A percentile compares a stretch with the other conserved stretches of the same genome.
These are phyloP conservation scores for Ceratobasidium sp. DNA, from an alignment of 1,284 basidiomycete species.

Conservation along the genomic window DNA sequence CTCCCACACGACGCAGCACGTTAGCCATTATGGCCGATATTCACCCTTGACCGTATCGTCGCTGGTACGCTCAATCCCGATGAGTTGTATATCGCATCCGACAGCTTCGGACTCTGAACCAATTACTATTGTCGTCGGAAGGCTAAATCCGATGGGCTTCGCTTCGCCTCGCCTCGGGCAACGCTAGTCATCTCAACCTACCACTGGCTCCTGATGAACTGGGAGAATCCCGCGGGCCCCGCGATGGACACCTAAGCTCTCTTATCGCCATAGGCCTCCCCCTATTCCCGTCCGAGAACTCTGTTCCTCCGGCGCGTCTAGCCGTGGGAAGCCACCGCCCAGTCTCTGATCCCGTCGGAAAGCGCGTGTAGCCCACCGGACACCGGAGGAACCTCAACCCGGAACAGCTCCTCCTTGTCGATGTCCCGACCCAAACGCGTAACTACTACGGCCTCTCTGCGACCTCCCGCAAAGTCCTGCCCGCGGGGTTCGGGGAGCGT, in stretches of 20 bases:
- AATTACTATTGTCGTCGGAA: neutral
- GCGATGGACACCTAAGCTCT: slow-evolving; percentile 31
- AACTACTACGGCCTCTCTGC: slow-evolving; percentile 69
- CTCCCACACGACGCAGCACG: too few species aligned
- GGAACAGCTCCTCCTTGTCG: slow-evolving; percentile 66
- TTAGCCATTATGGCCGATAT: too few species aligned
- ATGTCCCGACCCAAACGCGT: slow-evolving; percentile 71
- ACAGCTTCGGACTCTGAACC: too few species aligned
- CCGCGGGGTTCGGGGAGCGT: slow-evolving; percentile 62
- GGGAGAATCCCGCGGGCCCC: slow-evolving; percentile 27
- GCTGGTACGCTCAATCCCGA: too few species aligned
- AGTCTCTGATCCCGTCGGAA: slow-evolving; percentile 53
- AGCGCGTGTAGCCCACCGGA: slow-evolving; percentile 68
- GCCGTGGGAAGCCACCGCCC: slow-evolving; percentile 43
- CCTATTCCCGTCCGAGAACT: slow-evolving; percentile 15
- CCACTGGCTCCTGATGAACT: too few species aligned
- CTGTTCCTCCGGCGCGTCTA: neutral
- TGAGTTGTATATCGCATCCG: too few species aligned
- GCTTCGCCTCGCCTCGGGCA: slow-evolving; percentile 27
- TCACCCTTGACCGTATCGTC: too few species aligned
- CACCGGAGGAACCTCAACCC: slow-evolving; percentile 68
- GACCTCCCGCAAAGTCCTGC: slow-evolving; percentile 72
- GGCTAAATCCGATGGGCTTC: slow-evolving; percentile 16
- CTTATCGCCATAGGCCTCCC: slow-evolving; percentile 26
- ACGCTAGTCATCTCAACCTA: slow-evolving; percentile 1